phyloP scores from a whole-genome alignment of 441 rosid genomes.

The Dalechampia spathulata region DNA sequence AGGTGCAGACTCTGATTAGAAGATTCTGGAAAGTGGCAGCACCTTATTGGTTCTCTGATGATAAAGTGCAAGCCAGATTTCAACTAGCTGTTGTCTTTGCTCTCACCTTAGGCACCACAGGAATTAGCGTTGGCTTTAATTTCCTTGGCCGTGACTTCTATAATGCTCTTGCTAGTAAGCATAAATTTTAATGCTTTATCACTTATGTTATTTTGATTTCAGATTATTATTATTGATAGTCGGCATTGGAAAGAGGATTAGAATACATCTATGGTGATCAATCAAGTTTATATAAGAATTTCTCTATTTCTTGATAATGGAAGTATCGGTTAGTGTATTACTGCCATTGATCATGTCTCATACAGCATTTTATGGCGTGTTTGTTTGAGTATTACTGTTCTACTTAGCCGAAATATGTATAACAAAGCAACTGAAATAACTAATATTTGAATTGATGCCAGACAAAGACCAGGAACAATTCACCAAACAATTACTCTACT shows the following conservation, averaged over 20 bases:
- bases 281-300: no score
- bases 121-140: slow-evolving; percentile 88
- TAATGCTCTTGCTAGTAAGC: slow-evolving; percentile 81
- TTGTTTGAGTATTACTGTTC: no score
- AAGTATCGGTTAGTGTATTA: no score
- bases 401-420: no score
- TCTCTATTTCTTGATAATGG: no score
- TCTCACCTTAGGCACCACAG: slow-evolving; percentile 82
- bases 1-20: slow-evolving; percentile 34
- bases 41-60: slow-evolving; percentile 87
- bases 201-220: neutral
- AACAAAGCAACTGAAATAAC: no score
- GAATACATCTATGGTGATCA: no score
- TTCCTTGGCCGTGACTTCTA: slow-evolving; percentile 98
- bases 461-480: slow-evolving; percentile 95
- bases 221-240: no score
- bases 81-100: slow-evolving; percentile 84
- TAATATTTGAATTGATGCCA: slow-evolving; percentile 1
- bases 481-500: slow-evolving; percentile 77
- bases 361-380: no score
- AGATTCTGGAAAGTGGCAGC: slow-evolving; percentile 91
- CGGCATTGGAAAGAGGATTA: no score
- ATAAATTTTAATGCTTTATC: neutral
- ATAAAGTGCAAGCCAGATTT: slow-evolving; percentile 61
- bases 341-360: no score